Conservation (phyloP, 129 eudicot species). For the Artemisia tridentata region DNA sequence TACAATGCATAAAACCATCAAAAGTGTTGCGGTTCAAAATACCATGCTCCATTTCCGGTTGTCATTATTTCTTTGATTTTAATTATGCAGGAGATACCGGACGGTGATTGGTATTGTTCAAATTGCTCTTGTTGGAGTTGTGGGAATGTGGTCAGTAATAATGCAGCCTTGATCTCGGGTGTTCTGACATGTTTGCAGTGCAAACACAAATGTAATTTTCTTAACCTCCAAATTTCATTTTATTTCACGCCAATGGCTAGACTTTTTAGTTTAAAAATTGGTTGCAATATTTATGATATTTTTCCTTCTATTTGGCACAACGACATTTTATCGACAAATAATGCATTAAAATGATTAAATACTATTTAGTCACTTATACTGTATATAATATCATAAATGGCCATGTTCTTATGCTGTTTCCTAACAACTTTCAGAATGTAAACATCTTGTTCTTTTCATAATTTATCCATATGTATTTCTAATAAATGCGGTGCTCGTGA, state of each 20-base stretch:
- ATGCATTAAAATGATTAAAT: too few relatives aligned
- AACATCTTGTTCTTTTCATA: background rate
- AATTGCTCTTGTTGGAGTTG: slow-evolving; percentile 83
- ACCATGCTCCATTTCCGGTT: background rate
- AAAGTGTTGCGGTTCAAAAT: slow-evolving; percentile 5
- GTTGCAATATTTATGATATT: background rate
- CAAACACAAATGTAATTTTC: slow-evolving; percentile 68
- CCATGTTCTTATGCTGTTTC: background rate
- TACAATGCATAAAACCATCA: slow-evolving; percentile 9
- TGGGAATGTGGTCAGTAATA: slow-evolving; percentile 44
- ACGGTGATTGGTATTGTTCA: slow-evolving; percentile 94
- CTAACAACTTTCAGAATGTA: slow-evolving; percentile 1
- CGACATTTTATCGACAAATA: too few relatives aligned
- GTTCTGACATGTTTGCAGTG: slow-evolving; percentile 73
- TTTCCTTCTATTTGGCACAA: too few relatives aligned
- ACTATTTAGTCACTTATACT: too few relatives aligned
- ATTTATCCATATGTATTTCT: background rate
- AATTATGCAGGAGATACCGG: slow-evolving; percentile 76
- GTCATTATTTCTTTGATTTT: slow-evolving; percentile 6
- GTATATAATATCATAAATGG: too few relatives aligned
- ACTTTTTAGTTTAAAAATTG: background rate
- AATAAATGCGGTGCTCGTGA: slow-evolving; percentile 22
- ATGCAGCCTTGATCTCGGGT: slow-evolving; percentile 29
- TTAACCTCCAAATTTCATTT: background rate
- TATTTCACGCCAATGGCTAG: background rate